A percentile compares a stretch with the other conserved stretches of the same genome.
Conservation (phyloP, 257 asterid species). For the Schizonepeta tenuifolia region DNA sequence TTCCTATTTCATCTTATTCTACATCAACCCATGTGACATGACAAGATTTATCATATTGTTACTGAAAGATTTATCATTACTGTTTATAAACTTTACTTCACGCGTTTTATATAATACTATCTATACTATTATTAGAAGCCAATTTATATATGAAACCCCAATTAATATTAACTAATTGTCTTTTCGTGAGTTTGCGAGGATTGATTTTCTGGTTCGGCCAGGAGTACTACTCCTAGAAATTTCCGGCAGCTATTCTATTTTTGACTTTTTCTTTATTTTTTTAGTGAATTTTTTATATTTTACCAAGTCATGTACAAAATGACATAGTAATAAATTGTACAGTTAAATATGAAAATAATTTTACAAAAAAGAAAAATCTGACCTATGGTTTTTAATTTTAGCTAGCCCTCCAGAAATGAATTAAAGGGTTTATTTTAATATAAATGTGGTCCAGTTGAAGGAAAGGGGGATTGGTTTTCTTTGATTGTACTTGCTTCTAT, state of each 20-base stretch:
- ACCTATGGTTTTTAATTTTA: not conserved
- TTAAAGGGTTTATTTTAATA: not conserved
- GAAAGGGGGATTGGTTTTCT: not conserved
- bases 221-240: too few species aligned
- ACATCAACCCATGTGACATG: not conserved
- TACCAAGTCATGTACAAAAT: not conserved
- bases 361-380: not conserved
- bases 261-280: not conserved
- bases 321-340: not conserved
- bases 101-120: not conserved
- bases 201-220: not conserved
- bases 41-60: conserved; percentile 5
- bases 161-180: too few species aligned
- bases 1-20: not conserved
- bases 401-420: not conserved
- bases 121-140: not conserved
- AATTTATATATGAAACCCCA: too few species aligned
- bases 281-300: not conserved
- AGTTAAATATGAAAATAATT: not conserved
- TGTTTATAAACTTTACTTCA: not conserved
- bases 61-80: not conserved
- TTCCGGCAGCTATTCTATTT: not conserved
- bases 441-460: conserved; percentile 31
- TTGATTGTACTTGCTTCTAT: not conserved
- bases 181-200: too few species aligned